Percentiles rank a stretch among this genome's conserved stretches.
Conservation (phyloP, 23 red algal genomes). For the Gracilaria vermiculophylla region DNA sequence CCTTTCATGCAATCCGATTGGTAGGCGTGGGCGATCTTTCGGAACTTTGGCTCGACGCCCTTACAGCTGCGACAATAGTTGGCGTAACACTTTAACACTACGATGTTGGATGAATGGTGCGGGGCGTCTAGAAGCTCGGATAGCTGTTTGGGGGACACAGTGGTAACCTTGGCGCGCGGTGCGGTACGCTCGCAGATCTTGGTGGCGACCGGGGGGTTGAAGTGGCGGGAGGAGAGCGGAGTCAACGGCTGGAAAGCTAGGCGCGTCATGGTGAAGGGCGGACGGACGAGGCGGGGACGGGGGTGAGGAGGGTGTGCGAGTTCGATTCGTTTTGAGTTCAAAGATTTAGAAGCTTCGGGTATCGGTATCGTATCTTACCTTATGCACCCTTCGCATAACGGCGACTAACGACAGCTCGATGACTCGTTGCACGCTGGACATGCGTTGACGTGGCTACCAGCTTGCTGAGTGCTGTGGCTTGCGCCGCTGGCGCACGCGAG, state of each 20-base stretch:
- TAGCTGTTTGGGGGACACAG: conserved; percentile 10
- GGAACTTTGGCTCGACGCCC: conserved; percentile 41
- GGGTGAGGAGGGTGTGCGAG: too few species aligned
- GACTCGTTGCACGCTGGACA: too few species aligned
- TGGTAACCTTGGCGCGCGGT: neutral
- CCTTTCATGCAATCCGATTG: neutral
- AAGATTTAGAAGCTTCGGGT: too few species aligned
- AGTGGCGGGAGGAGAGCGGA: neutral
- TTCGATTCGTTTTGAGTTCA: too few species aligned
- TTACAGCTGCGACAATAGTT: conserved; percentile 33
- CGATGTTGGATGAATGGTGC: neutral
- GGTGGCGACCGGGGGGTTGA: neutral
- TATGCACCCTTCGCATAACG: too few species aligned
- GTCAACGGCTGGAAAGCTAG: neutral
- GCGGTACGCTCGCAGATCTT: neutral
- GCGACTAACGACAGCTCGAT: too few species aligned
- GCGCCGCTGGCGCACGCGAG: too few species aligned
- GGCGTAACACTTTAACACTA: conserved; percentile 38
- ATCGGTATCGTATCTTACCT: too few species aligned
- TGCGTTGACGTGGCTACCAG: too few species aligned
- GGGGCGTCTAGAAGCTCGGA: neutral
- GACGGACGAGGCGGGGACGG: neutral
- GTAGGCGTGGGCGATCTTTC: conserved; percentile 54
- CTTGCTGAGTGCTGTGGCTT: too few species aligned
- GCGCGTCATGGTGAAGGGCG: neutral